Evolutionary conservation across 495 filamentous ascomycete species (phyloP).

Genomic region (Pyrenula aspistea): DNA sequence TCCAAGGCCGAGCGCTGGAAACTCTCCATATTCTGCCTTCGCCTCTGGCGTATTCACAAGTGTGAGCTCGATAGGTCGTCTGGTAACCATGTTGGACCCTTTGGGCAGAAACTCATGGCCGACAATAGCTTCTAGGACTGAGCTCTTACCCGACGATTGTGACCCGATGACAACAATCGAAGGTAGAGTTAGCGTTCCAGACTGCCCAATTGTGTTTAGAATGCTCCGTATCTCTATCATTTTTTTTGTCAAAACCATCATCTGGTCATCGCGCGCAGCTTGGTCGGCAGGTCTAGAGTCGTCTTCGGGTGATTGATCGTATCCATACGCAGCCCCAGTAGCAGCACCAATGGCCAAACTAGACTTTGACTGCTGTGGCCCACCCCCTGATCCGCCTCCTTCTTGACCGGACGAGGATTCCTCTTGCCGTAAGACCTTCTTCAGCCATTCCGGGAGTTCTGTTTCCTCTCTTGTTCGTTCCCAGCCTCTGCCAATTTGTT

Average conservation of each 20-base stretch:
- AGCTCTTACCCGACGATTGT: constrained; percentile 96
- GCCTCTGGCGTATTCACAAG: constrained; percentile 90
- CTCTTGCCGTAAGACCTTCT: constrained; percentile 52
- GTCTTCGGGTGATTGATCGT: constrained; percentile 57
- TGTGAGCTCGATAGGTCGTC: constrained; percentile 91
- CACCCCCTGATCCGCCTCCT: constrained; percentile 26
- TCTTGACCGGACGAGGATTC: constrained; percentile 30
- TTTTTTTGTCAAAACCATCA: constrained; percentile 98
- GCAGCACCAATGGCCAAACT: constrained; percentile 38
- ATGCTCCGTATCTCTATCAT: constrained; percentile 99
- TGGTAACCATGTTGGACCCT: constrained; percentile 95
- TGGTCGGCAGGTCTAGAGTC: constrained; percentile 51
- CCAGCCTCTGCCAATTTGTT: constrained; percentile 72
- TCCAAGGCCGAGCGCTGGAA: constrained; percentile 79
- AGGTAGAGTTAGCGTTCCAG: constrained; percentile 70
- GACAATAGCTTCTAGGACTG: constrained; percentile 92
- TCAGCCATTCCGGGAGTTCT: constrained; percentile 77
- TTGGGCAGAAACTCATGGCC: constrained; percentile 98
- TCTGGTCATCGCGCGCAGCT: constrained; percentile 83
- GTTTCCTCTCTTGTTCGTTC: constrained; percentile 67
- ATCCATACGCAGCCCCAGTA: constrained; percentile 66
- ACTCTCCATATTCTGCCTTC: constrained; percentile 89
- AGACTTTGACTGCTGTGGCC: constrained; percentile 51
- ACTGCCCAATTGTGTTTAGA: constrained; percentile 81
- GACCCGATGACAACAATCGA: constrained; percentile 98